These are phyloP conservation scores for Plasmodium gallinaceum DNA, from an alignment of 169 alveolate species.

Conservation along the genomic window DNA sequence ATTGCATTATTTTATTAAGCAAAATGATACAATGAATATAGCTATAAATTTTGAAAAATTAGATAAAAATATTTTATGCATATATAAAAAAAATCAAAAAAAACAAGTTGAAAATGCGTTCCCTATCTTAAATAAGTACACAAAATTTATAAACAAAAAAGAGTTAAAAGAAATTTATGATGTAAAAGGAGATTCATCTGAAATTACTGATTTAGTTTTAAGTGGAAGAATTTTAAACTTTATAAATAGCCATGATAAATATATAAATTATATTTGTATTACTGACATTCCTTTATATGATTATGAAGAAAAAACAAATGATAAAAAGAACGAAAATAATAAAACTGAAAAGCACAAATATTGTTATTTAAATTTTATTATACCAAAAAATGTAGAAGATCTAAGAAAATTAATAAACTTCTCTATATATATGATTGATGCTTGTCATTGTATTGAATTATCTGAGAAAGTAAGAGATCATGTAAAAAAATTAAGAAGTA, in stretches of 20 bases:
- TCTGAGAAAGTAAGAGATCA: slow-evolving; percentile 66
- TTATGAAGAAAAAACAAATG: slow-evolving; percentile 18
- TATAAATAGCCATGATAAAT: slow-evolving; percentile 51
- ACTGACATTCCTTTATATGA: slow-evolving; percentile 59
- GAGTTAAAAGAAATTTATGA: slow-evolving; percentile 55
- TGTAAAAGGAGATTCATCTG: slow-evolving; percentile 68
- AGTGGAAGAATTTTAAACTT: slow-evolving; percentile 57
- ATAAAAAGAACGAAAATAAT: slow-evolving; percentile 18
- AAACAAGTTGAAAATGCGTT: slow-evolving; percentile 32
- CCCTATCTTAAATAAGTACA: slow-evolving; percentile 52
- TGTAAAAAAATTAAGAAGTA: slow-evolving; percentile 65
- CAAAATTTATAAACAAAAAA: slow-evolving; percentile 45
- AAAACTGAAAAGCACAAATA: slow-evolving; percentile 42
- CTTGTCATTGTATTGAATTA: slow-evolving; percentile 49
- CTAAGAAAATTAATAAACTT: slow-evolving; percentile 29
- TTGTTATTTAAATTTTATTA: slow-evolving; percentile 42
- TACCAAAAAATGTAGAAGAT: slow-evolving; percentile 49
- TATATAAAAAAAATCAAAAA: slow-evolving; percentile 56
- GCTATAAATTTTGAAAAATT: slow-evolving; percentile 41
- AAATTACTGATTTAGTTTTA: slow-evolving; percentile 42
- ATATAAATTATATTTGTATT: slow-evolving; percentile 54
- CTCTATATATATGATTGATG: slow-evolving; percentile 75
- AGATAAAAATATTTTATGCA: slow-evolving; percentile 58
- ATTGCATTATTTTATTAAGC: slow-evolving; percentile 32
- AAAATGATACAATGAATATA: slow-evolving; percentile 51